Evolutionary conservation across 495 filamentous ascomycete genomes (phyloP).

Genomic region (Massariosphaeria phaeospora): DNA sequence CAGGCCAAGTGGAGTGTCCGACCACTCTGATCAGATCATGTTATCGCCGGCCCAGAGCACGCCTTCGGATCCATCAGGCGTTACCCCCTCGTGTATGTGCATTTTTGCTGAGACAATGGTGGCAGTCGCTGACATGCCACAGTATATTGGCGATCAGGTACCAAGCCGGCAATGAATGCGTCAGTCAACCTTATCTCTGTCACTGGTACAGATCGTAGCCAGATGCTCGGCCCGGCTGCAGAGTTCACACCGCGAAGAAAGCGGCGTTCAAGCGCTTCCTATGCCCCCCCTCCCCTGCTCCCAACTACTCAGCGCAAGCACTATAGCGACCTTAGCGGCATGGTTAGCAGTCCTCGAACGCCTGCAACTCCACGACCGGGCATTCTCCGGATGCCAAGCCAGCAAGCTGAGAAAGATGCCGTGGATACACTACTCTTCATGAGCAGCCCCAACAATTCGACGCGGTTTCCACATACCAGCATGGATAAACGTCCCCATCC

Average conservation of each 20-base stretch:
- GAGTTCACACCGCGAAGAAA: constrained; percentile 31
- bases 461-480: constrained; percentile 23
- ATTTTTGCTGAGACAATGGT: background rate
- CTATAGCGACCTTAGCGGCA: constrained; percentile 24
- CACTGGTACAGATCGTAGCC: constrained; percentile 2
- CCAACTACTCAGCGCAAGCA: constrained; percentile 22
- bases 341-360: constrained; percentile 10
- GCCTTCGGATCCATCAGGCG: constrained; percentile 13
- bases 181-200: background rate
- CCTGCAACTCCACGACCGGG: constrained; percentile 26
- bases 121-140: background rate
- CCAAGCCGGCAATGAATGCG: background rate
- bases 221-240: constrained; percentile 29
- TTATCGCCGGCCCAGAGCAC: constrained; percentile 20
- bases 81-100: constrained; percentile 19
- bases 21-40: constrained; percentile 28
- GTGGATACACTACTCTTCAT: constrained; percentile 82
- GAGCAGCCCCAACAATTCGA: constrained; percentile 76
- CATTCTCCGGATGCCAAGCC: constrained; percentile 53
- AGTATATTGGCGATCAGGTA: constrained; percentile 22
- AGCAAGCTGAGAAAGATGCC: constrained; percentile 79
- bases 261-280: constrained; percentile 30
- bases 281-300: constrained; percentile 26
- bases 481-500: constrained; percentile 21
- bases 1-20: constrained; percentile 29